Evolutionary conservation across 768 basidiomycete genomes (phyloP).

Genomic region (Pleurotus djamor): DNA sequence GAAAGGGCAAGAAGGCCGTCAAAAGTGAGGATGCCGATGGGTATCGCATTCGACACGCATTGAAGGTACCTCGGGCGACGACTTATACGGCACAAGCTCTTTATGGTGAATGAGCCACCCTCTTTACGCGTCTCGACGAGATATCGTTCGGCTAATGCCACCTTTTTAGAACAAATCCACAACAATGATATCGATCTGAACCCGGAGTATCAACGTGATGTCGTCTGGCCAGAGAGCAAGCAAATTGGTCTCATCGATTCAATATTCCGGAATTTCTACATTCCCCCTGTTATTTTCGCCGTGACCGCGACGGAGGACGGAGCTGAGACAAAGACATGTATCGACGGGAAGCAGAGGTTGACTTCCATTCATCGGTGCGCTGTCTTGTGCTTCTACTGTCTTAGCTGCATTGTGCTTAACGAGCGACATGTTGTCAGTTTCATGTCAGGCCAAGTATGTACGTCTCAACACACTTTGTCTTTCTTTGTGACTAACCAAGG

Average conservation of each 20-base stretch:
- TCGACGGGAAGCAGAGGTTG: constrained; percentile 74
- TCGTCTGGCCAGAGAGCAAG: constrained; percentile 65
- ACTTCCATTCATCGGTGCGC: constrained; percentile 60
- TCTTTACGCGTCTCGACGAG: not conserved
- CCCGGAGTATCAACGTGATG: constrained; percentile 76
- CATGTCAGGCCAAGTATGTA: constrained; percentile 51
- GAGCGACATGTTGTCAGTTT: constrained; percentile 34
- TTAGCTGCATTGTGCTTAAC: not conserved
- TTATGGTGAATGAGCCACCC: constrained; percentile 37
- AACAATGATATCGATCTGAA: constrained; percentile 66
- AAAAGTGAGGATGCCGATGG: not conserved
- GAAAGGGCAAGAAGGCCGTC: not conserved
- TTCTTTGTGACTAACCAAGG: not conserved
- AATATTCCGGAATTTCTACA: constrained; percentile 58
- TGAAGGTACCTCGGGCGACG: constrained; percentile 56
- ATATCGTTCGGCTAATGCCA: not conserved
- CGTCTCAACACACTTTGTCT: constrained; percentile 1
- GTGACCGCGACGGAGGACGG: constrained; percentile 58
- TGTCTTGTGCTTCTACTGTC: not conserved
- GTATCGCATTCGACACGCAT: constrained; percentile 38
- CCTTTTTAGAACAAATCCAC: constrained; percentile 57
- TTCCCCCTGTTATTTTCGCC: constrained; percentile 69
- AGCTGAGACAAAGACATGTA: constrained; percentile 49
- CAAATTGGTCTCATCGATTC: constrained; percentile 66
- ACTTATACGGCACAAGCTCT: constrained; percentile 64